A percentile compares a stretch with the other conserved stretches of the same genome.
phyloP scores from a whole-genome alignment of 1,284 basidiomycete species.

The Moesziomyces sp. region DNA sequence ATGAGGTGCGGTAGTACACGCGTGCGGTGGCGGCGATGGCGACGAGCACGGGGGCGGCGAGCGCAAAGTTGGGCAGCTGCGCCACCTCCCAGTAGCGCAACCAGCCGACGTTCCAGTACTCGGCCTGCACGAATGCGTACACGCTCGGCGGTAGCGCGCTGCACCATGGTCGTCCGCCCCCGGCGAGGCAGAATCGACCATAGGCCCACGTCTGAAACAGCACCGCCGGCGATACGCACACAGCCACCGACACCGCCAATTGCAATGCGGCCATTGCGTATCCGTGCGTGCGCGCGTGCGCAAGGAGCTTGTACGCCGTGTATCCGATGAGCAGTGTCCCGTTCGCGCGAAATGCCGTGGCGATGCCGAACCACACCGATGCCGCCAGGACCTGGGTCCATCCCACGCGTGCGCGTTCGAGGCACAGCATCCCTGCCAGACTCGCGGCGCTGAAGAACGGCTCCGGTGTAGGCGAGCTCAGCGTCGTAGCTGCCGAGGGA shows the following conservation, averaged over 20 bases:
- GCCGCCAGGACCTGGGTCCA: conserved; percentile 73
- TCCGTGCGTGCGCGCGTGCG: background rate
- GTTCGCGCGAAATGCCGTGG: conserved; percentile 81
- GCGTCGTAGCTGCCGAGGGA: conserved; percentile 78
- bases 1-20: conserved; percentile 61
- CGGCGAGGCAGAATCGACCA: conserved; percentile 73
- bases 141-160: conserved; percentile 74
- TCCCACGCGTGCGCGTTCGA: conserved; percentile 7
- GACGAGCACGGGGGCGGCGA: conserved; percentile 78
- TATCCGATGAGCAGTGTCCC: conserved; percentile 81
- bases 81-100: conserved; percentile 84
- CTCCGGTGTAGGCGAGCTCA: conserved; percentile 81
- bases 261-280: background rate
- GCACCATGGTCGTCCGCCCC: conserved; percentile 76
- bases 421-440: conserved; percentile 34
- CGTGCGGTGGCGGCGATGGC: conserved; percentile 1
- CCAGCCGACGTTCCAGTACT: conserved; percentile 87
- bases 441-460: conserved; percentile 81
- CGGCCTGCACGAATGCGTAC: conserved; percentile 83
- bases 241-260: background rate
- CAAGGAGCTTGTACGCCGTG: conserved; percentile 54
- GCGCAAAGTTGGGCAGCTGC: conserved; percentile 87
- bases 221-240: conserved; percentile 74
- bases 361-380: conserved; percentile 75
- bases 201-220: conserved; percentile 78